Evolutionary conservation across 73 alveolate genomes (phyloP), one percentile per base, ranked within the genome.

Genomic region (Paramecium octaurelia): DNA sequence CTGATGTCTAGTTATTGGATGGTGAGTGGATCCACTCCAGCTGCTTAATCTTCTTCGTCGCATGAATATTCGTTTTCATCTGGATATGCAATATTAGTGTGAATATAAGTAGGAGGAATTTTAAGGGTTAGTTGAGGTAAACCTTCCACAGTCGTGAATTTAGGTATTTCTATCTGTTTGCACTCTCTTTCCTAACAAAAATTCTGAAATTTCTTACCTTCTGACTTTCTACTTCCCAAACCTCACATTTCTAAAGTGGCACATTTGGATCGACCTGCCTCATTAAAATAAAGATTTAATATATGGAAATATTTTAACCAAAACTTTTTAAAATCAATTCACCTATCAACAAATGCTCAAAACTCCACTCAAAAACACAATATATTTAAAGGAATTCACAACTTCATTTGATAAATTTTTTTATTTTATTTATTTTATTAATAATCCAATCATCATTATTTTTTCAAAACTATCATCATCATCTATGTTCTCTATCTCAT

Each of bases 61-160:
- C 91, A 80, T 2, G 91, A 80, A 48, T 80, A 80, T 21, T 80
- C 76, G 23, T 80, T 80, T 46, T 80, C 91, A 21, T 80, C 91
- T 42, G 91, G 91, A 80, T 80, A 80, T 20, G 46, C 76, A 44
- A 80, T 80, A 80, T 48, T 80, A 2, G 38, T 23, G n/a, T 80
- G 91, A 20, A 80, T 80, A 46, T 80, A 80, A 2, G 70, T 23
- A 18, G 70, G 48, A 46, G 91, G 91, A 18, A 80, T 36, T 38
- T 36, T 21, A 73, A 18, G 69, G 14, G 31, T 54, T 54, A 54
- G 31, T 54, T 54, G 14, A 54, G 31, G 69, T 18, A n/a, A 54
- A n/a, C 35, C 31, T 54, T 54, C 34, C 7, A 38, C 60, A 40
- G 20, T 36, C 14, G n/a, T 31, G 38, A 40, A 73, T 73, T 73